Base-by-base conservation (phyloP, 23 red algal species). In the Gracilaria vermiculophylla region DNA sequence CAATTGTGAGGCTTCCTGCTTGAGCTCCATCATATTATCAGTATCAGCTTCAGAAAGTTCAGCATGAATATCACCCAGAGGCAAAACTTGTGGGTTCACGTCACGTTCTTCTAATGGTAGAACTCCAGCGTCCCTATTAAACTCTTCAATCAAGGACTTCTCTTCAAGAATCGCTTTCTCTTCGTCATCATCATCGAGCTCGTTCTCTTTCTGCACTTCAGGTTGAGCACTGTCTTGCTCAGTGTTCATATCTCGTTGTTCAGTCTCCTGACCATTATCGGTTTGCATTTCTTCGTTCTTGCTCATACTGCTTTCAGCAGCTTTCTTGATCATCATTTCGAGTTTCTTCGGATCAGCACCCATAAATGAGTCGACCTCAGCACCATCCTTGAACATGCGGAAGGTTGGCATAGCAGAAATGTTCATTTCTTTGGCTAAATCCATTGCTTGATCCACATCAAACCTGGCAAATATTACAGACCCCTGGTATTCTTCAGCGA, bases 331-430 rank as follows among this genome's bases (percentile, higher is more conserved):
- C 44, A 45, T 62, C 33, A 53, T 75, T 33, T 92, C 77, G 6
- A 92, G 34, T 35, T 80, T 61, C 16, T 58, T 49, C 23, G 69
- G 56, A 53, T 77, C 80, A 35, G 88, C 88, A 35, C 88, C 88
- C 45, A 53, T 19, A 81, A 73, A 62, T 15, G 57, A 62, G 41
- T 77, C 56, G 11, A 83, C 32, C 25, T 74, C 55, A 4, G 32
- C 28, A 43, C 27, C 51, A 32, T 67, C 44, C 25, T 69, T 56
- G 32, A 79, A 83, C 40, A 65, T 71, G 35, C 80, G 88, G 57
- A 92, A 92, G n/a, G 88, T 83, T 34, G 88, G 88, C 35, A 79
- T 82, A 12, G 53, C 58, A 28, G 36, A 76, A 23, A 92, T 77
- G 20, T 73, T 48, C 43, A 60, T 81, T 25, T 82, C 69, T 24